Evolutionary conservation across 2,329 filamentous ascomycete genomes (phyloP).

Genomic region (Pseudohalonectria lignicola): DNA sequence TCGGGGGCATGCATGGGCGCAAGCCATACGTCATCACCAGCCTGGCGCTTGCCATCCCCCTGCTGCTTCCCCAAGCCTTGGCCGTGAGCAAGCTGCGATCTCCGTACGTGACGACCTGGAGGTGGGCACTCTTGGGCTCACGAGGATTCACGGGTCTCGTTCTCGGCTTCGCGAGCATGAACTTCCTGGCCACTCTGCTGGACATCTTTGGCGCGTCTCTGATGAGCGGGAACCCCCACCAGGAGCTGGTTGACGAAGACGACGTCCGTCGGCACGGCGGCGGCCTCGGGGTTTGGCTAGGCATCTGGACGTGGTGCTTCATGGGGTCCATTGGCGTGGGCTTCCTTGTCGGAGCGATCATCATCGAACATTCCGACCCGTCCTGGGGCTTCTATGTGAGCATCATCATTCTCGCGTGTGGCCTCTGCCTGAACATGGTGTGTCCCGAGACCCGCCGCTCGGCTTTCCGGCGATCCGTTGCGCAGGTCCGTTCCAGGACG

Average conservation of each 20-base stretch:
- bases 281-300: conserved; percentile 71
- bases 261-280: conserved; percentile 67
- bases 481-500: conserved; percentile 46
- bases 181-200: conserved; percentile 58
- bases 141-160: conserved; percentile 56
- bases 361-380: conserved; percentile 54
- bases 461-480: conserved; percentile 55
- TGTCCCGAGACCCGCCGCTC: conserved; percentile 63
- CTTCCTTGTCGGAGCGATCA: conserved; percentile 58
- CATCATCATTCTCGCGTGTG: conserved; percentile 53
- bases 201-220: conserved; percentile 70
- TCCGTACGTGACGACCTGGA: conserved; percentile 43
- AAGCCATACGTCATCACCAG: conserved; percentile 67
- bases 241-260: conserved; percentile 55
- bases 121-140: conserved; percentile 49
- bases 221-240: conserved; percentile 61
- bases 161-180: conserved; percentile 68
- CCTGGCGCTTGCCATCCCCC: conserved; percentile 56
- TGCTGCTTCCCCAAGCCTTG: conserved; percentile 67
- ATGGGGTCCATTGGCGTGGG: conserved; percentile 62
- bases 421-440: conserved; percentile 59
- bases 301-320: conserved; percentile 68
- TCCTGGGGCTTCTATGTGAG: conserved; percentile 69
- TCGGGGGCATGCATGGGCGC: conserved; percentile 64
- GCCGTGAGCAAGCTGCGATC: conserved; percentile 46